Conservation (phyloP, 257 asterid genomes). For the Perilla frutescens region DNA sequence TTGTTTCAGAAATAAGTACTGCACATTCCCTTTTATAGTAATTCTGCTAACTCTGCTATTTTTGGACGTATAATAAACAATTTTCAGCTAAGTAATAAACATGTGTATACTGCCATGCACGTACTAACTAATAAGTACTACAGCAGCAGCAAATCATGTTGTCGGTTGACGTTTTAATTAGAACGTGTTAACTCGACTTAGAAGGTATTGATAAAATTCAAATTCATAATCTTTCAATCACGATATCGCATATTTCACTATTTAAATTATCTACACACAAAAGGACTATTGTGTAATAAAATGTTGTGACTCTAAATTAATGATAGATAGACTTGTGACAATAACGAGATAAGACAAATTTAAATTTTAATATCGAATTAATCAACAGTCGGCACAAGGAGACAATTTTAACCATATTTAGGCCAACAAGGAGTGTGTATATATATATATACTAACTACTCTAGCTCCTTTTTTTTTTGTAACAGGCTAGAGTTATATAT, state of each 20-base stretch:
- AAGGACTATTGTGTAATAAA: neutral
- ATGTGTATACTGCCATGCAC: neutral
- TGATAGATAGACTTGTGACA: no score
- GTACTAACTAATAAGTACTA: no score
- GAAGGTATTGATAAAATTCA: no score
- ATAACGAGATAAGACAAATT: no score
- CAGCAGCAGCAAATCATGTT: neutral
- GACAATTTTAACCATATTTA: slow-evolving; percentile 26
- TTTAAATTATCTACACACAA: no score
- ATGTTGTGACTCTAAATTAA: neutral
- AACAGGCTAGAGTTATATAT: neutral
- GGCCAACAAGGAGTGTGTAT: slow-evolving; percentile 14
- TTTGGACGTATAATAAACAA: slow-evolving; percentile 10
- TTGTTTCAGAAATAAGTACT: neutral
- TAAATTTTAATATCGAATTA: no score
- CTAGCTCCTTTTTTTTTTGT: neutral
- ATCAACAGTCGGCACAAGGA: neutral
- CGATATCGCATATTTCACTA: no score
- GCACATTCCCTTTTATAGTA: slow-evolving; percentile 2
- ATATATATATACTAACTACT: neutral
- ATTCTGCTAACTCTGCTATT: slow-evolving; percentile 6
- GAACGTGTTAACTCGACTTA: no score
- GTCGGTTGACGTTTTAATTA: neutral
- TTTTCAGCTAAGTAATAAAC: slow-evolving; percentile 16
- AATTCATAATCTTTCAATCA: no score